phyloP scores from a whole-genome alignment of 768 basidiomycete genomes.

The Melanogaster broomeanus region DNA sequence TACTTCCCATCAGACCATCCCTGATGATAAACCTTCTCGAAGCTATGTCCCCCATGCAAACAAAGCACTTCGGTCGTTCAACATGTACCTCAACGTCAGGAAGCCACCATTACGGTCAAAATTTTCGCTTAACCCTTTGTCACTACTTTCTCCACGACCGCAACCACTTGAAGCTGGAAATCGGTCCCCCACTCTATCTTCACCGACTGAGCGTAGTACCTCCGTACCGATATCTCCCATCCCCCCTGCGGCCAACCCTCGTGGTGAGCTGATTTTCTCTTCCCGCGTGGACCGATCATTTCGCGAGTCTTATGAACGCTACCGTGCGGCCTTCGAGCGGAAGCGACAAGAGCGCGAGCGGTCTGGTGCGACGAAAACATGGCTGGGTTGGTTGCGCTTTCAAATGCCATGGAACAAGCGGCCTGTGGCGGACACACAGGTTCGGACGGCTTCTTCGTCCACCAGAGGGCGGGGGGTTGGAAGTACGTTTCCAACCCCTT shows the following conservation, averaged over 20 bases:
- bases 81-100: constrained; percentile 96
- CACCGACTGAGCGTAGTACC: constrained; percentile 42
- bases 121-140: constrained; percentile 43
- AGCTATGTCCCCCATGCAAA: constrained; percentile 98
- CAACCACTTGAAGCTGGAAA: constrained; percentile 20
- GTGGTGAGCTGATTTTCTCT: constrained; percentile 96
- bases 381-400: constrained; percentile 30
- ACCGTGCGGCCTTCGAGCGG: constrained; percentile 85
- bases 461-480: constrained; percentile 25
- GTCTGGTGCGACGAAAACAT: constrained; percentile 30
- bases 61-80: constrained; percentile 85
- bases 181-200: constrained; percentile 28
- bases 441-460: constrained; percentile 24
- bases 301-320: constrained; percentile 90
- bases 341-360: constrained; percentile 66
- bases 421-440: constrained; percentile 15
- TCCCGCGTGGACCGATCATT: constrained; percentile 81
- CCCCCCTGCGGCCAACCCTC: constrained; percentile 84
- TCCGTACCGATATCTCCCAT: constrained; percentile 64
- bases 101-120: constrained; percentile 70
- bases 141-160: constrained; percentile 38
- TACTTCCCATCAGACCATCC: constrained; percentile 8
- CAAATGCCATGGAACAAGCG: constrained; percentile 32
- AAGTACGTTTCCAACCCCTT: constrained; percentile 31
- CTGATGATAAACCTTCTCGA: constrained; percentile 18